Conservation (phyloP, 1,139 yeast species). For the Sugiyamaella neomexicana region DNA sequence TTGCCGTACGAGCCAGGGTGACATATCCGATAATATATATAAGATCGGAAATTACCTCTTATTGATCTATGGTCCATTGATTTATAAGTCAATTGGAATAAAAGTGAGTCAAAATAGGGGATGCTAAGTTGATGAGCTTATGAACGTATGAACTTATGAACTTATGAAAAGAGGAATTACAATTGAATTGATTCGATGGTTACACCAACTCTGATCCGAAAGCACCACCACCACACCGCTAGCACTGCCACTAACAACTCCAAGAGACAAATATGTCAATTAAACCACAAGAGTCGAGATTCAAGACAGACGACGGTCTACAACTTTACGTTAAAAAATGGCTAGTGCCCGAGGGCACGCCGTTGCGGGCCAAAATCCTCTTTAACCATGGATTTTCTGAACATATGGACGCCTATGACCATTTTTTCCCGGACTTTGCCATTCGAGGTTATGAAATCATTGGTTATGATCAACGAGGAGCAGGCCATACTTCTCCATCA, state of each 20-base stretch:
- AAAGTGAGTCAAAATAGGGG: background rate
- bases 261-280: background rate
- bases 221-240: background rate
- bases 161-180: background rate
- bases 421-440: conserved; percentile 59
- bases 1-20: background rate
- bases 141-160: no score
- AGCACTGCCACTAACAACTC: background rate
- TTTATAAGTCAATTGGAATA: background rate
- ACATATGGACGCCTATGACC: conserved; percentile 51
- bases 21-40: background rate
- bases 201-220: background rate
- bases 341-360: conserved; percentile 33
- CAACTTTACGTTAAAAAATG: conserved; percentile 27
- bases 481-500: conserved; percentile 67
- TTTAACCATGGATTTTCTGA: conserved; percentile 77
- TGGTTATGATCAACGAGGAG: conserved; percentile 85
- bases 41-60: background rate
- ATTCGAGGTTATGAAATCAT: conserved; percentile 68
- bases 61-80: background rate
- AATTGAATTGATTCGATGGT: background rate
- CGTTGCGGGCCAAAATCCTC: conserved; percentile 56
- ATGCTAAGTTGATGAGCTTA: background rate
- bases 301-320: conserved; percentile 25
- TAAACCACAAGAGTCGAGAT: conserved; percentile 14